phyloP scores from a whole-genome alignment of 2,329 filamentous ascomycete species.

The Thelonectria olida region DNA sequence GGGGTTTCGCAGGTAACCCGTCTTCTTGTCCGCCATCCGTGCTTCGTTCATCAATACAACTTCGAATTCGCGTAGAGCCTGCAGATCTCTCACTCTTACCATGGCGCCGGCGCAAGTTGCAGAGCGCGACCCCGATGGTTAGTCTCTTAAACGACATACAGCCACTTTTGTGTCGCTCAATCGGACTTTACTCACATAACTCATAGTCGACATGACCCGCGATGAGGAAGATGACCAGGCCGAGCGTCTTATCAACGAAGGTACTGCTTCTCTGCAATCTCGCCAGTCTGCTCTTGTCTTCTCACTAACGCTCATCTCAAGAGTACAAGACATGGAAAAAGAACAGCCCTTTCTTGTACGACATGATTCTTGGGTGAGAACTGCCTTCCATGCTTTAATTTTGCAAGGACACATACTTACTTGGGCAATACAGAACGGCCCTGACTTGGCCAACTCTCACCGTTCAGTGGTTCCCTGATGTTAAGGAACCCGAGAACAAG shows the following conservation, averaged over 20 bases:
- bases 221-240: slow-evolving; percentile 78
- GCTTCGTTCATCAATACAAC: neutral
- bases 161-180: neutral
- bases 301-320: slow-evolving; percentile 46
- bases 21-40: neutral
- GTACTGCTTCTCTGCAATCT: slow-evolving; percentile 51
- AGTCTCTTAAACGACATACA: slow-evolving; percentile 26
- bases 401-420: slow-evolving; percentile 13
- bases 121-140: slow-evolving; percentile 50
- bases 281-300: neutral
- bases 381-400: neutral
- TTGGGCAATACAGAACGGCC: slow-evolving; percentile 69
- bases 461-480: slow-evolving; percentile 97
- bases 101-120: slow-evolving; percentile 50
- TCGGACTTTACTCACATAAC: slow-evolving; percentile 13
- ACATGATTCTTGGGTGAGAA: slow-evolving; percentile 87
- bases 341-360: slow-evolving; percentile 97
- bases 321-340: slow-evolving; percentile 99
- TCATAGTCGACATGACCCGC: slow-evolving; percentile 53
- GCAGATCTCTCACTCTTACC: neutral
- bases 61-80: neutral
- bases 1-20: neutral
- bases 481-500: slow-evolving; percentile 87
- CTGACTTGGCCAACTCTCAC: slow-evolving; percentile 98
- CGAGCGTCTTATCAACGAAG: slow-evolving; percentile 94